phyloP scores from a whole-genome alignment of 352 stramenopile species.

The Globisporangium abappressorium region DNA sequence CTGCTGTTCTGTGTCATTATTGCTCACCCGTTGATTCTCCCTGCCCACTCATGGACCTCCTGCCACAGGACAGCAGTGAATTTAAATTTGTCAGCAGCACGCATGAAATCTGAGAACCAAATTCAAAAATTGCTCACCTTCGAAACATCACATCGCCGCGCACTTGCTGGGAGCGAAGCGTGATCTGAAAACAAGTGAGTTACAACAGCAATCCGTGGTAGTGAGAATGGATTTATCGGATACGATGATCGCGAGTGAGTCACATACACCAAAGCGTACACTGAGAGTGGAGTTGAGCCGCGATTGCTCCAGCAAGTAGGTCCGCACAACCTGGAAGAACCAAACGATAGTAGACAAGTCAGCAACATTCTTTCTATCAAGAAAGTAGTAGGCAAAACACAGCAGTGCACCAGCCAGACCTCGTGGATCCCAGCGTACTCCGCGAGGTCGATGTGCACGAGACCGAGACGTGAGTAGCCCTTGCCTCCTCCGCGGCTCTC shows the following conservation, averaged over 20 bases:
- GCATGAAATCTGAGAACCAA: background rate
- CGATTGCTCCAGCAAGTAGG: slow-evolving; percentile 34
- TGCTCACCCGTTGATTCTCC: background rate
- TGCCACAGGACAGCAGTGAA: background rate
- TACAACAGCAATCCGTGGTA: background rate
- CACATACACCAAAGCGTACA: slow-evolving; percentile 13
- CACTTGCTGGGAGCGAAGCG: slow-evolving; percentile 26
- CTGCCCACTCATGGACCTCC: slow-evolving; percentile 13
- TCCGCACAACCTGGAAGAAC: slow-evolving; percentile 14
- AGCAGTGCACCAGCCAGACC: background rate
- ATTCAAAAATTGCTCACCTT: slow-evolving; percentile 5
- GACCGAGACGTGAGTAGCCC: slow-evolving; percentile 20
- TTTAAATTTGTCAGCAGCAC: background rate
- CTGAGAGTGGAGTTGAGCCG: slow-evolving; percentile 37
- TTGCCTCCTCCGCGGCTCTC: slow-evolving; percentile 7
- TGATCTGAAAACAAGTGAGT: slow-evolving; percentile 21
- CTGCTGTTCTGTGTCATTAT: background rate
- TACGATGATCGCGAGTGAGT: background rate
- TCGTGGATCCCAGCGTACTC: slow-evolving; percentile 29
- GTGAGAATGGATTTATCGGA: background rate
- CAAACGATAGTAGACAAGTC: background rate
- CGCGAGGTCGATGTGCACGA: slow-evolving; percentile 32
- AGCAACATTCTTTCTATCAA: background rate
- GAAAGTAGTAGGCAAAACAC: background rate
- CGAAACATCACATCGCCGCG: slow-evolving; percentile 36